A percentile compares a stretch with the other conserved stretches of the same genome.
These are phyloP conservation scores for Mortierella sp. DNA, from an alignment of 371 early-diverging fungal genomes.

Conservation along the genomic window DNA sequence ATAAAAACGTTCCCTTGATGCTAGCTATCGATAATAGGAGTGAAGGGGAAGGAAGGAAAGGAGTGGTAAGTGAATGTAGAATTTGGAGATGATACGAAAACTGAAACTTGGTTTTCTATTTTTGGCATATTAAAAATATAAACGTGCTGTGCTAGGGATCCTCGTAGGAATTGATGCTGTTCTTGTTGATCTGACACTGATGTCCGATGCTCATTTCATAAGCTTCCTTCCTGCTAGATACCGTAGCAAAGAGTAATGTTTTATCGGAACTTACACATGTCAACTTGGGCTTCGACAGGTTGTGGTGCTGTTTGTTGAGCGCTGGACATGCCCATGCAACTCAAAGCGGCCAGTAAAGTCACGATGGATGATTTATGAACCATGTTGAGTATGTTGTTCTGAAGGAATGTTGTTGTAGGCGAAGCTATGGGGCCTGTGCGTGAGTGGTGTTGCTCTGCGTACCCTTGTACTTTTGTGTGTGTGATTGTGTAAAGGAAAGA, in stretches of 20 bases:
- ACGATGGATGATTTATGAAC: neutral
- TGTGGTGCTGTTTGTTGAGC: neutral
- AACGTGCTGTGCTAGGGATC: too few species aligned
- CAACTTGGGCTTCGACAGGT: neutral
- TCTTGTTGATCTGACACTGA: too few species aligned
- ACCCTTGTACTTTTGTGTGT: neutral
- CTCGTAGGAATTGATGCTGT: too few species aligned
- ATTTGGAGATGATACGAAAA: neutral
- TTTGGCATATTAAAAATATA: too few species aligned
- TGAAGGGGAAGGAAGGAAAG: neutral
- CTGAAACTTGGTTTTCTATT: too few species aligned
- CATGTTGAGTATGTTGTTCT: neutral
- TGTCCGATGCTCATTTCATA: too few species aligned
- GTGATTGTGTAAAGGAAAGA: neutral
- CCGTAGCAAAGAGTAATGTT: neutral
- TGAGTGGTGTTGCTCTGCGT: neutral
- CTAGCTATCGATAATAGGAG: conserved; percentile 9
- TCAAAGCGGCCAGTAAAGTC: neutral
- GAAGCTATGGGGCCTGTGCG: neutral
- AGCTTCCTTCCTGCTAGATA: too few species aligned
- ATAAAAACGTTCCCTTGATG: conserved; percentile 28
- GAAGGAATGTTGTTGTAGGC: neutral
- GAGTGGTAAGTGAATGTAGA: neutral
- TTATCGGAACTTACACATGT: neutral
- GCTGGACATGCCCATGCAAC: neutral